phyloP scores from a whole-genome alignment of 2,329 filamentous ascomycete species.

The Claviceps monticola region DNA sequence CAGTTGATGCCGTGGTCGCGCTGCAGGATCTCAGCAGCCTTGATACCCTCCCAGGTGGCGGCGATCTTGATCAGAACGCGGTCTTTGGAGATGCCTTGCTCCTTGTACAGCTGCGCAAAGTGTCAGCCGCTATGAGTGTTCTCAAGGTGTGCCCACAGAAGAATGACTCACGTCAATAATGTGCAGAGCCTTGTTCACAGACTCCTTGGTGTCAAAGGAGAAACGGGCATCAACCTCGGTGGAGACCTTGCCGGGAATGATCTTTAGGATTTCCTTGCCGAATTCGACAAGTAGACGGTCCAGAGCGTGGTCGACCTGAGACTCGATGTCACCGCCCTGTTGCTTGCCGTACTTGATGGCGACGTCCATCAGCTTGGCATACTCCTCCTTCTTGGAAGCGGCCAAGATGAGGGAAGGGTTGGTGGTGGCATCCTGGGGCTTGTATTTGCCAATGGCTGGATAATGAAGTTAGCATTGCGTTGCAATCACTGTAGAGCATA shows the following conservation, averaged over 20 bases:
- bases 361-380: constrained; percentile 78
- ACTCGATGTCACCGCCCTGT: constrained; percentile 52
- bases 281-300: constrained; percentile 96
- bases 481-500: neutral
- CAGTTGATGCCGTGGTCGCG: constrained; percentile 91
- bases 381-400: constrained; percentile 95
- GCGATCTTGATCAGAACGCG: constrained; percentile 97
- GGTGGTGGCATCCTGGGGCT: constrained; percentile 99
- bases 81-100: constrained; percentile 80
- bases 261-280: constrained; percentile 91
- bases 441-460: constrained; percentile 94
- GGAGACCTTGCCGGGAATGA: constrained; percentile 96
- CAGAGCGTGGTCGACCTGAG: constrained; percentile 78
- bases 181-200: constrained; percentile 88
- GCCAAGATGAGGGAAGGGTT: constrained; percentile 98
- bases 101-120: constrained; percentile 69
- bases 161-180: constrained; percentile 70
- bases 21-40: constrained; percentile 94
- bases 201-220: constrained; percentile 88
- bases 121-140: neutral
- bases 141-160: too few relatives aligned
- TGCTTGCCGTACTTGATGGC: constrained; percentile 79
- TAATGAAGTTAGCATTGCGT: constrained; percentile 18
- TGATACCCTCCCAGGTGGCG: constrained; percentile 98
- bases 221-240: constrained; percentile 95